These are phyloP conservation scores for Dioszegia crocea DNA, from an alignment of 768 basidiomycete genomes.

Conservation along the genomic window DNA sequence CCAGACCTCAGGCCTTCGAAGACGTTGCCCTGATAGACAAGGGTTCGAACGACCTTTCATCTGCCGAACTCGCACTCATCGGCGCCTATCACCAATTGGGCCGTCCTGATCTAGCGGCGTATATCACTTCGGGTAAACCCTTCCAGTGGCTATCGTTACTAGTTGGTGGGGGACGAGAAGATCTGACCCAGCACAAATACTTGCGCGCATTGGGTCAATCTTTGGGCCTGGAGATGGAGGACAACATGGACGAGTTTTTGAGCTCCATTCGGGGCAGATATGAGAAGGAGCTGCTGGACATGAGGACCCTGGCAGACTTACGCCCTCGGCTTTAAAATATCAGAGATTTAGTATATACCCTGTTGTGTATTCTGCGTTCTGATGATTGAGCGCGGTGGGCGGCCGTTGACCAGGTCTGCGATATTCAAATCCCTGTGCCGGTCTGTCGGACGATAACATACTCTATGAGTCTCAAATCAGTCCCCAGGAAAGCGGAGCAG, in stretches of 20 bases:
- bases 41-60: background rate
- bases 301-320: no score
- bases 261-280: no score
- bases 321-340: no score
- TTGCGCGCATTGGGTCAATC: background rate
- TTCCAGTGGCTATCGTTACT: background rate
- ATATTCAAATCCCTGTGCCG: no score
- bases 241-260: slow-evolving; percentile 3
- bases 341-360: no score
- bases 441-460: no score
- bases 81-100: background rate
- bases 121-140: background rate
- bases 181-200: background rate
- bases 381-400: no score
- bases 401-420: no score
- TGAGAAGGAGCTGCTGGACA: no score
- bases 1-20: slow-evolving; percentile 6
- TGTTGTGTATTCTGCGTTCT: no score
- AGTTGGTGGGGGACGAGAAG: background rate
- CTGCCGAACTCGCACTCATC: background rate
- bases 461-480: no score
- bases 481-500: no score
- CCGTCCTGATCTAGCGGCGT: slow-evolving; percentile 1
- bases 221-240: background rate
- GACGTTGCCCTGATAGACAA: background rate